Evolutionary conservation across 768 basidiomycete species (phyloP).

Genomic region (Butyriboletus loyo): DNA sequence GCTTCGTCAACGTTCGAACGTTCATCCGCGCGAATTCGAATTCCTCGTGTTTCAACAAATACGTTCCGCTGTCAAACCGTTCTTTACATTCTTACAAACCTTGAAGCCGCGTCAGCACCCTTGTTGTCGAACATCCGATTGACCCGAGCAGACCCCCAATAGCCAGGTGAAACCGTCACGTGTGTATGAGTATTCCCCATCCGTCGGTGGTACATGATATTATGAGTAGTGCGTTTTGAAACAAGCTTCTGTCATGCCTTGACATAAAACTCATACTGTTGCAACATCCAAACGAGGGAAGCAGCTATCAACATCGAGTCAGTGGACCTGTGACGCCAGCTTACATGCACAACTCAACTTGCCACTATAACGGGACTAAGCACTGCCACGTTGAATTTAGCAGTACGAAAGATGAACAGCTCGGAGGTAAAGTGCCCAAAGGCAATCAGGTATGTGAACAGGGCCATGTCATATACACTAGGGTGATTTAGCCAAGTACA

Average conservation of each 20-base stretch:
- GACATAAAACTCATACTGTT: constrained; percentile 80
- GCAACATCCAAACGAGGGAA: constrained; percentile 82
- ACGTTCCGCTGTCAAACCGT: constrained; percentile 1
- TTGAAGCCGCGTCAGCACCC: neutral
- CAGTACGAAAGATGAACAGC: constrained; percentile 75
- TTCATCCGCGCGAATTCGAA: neutral
- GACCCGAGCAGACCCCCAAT: constrained; percentile 8
- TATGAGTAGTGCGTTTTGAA: neutral
- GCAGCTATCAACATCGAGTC: constrained; percentile 41
- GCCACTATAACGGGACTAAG: constrained; percentile 81
- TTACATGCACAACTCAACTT: constrained; percentile 52
- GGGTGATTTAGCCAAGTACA: constrained; percentile 9
- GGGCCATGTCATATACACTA: constrained; percentile 87
- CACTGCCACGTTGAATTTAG: constrained; percentile 55
- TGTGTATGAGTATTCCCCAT: neutral
- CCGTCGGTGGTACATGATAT: neutral
- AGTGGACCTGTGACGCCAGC: neutral
- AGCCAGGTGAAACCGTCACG: neutral
- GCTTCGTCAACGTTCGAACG: neutral
- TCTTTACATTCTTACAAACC: neutral
- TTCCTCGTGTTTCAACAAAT: constrained; percentile 13
- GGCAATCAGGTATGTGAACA: constrained; percentile 87
- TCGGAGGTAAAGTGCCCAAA: constrained; percentile 89
- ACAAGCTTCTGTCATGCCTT: constrained; percentile 24
- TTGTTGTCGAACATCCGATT: neutral